phyloP scores from a whole-genome alignment of 2,329 filamentous ascomycete species.

The Cryphonectria radicalis region DNA sequence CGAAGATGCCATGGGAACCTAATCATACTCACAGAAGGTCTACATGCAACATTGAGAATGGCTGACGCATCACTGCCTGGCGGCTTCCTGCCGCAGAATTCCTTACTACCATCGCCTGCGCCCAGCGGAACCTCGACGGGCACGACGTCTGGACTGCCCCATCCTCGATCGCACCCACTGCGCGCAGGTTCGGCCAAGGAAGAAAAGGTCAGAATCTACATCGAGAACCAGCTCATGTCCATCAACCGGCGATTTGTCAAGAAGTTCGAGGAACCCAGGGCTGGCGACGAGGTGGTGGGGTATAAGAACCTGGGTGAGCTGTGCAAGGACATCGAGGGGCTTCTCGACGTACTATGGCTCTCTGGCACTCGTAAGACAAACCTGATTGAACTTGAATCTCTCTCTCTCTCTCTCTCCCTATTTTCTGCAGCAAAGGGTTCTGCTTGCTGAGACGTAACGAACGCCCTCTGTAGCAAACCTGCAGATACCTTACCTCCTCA shows the following conservation, averaged over 20 bases:
- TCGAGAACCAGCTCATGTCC: conserved; percentile 56
- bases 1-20: conserved; percentile 23
- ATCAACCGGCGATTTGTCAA: conserved; percentile 64
- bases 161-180: conserved; percentile 57
- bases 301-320: conserved; percentile 70
- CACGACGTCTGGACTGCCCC: conserved; percentile 51
- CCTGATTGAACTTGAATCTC: too few relatives aligned
- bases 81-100: conserved; percentile 53
- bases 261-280: conserved; percentile 54
- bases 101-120: conserved; percentile 59
- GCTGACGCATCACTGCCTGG: conserved; percentile 40
- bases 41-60: conserved; percentile 33
- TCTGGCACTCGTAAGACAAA: conserved; percentile 75
- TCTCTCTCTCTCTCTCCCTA: too few relatives aligned
- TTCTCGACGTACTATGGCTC: conserved; percentile 84
- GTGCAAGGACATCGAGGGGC: conserved; percentile 71
- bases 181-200: conserved; percentile 63
- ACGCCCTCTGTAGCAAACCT: conserved; percentile 61
- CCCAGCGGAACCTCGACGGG: conserved; percentile 53
- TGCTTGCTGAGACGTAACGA: not conserved
- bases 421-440: not conserved
- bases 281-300: conserved; percentile 53
- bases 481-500: conserved; percentile 83
- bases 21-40: conserved; percentile 1
- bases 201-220: conserved; percentile 61